Conservation (phyloP, 371 early-diverging fungal species). For the Batkoa obscura region DNA sequence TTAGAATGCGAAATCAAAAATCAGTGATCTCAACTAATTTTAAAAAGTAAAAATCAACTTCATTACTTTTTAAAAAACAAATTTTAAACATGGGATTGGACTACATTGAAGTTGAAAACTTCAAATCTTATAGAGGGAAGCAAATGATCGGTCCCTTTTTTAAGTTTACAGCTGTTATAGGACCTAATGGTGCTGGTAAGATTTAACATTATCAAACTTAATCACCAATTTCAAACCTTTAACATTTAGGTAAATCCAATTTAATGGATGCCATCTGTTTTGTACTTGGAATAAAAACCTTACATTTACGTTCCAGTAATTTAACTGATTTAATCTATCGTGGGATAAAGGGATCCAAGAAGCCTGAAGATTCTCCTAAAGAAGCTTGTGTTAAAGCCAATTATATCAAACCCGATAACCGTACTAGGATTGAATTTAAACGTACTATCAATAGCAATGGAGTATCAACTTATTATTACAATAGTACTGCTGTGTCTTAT, state of each 20-base stretch:
- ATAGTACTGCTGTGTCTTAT: conserved; percentile 45
- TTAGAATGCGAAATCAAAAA: too few relatives aligned
- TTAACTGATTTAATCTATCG: conserved; percentile 83
- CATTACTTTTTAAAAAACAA: background rate
- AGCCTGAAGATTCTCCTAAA: conserved; percentile 17
- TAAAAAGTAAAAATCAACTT: too few relatives aligned
- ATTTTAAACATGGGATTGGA: conserved; percentile 53
- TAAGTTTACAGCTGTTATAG: conserved; percentile 94
- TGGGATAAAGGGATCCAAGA: conserved; percentile 14
- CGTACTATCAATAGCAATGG: conserved; percentile 54
- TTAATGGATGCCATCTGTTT: conserved; percentile 98
- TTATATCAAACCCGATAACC: conserved; percentile 33
- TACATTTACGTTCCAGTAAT: conserved; percentile 70
- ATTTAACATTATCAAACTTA: background rate
- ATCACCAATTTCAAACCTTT: background rate
- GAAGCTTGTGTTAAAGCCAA: conserved; percentile 61
- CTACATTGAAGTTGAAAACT: conserved; percentile 90
- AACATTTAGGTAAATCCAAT: conserved; percentile 91
- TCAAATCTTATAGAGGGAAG: conserved; percentile 94
- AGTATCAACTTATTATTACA: conserved; percentile 72
- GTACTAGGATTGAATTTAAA: conserved; percentile 39
- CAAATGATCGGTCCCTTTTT: conserved; percentile 91
- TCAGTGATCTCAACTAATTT: too few relatives aligned
- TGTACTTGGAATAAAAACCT: conserved; percentile 82
- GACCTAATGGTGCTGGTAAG: conserved; percentile 96